Conservation (phyloP, 345 rosid species). For the Geranium rotundifolium region DNA sequence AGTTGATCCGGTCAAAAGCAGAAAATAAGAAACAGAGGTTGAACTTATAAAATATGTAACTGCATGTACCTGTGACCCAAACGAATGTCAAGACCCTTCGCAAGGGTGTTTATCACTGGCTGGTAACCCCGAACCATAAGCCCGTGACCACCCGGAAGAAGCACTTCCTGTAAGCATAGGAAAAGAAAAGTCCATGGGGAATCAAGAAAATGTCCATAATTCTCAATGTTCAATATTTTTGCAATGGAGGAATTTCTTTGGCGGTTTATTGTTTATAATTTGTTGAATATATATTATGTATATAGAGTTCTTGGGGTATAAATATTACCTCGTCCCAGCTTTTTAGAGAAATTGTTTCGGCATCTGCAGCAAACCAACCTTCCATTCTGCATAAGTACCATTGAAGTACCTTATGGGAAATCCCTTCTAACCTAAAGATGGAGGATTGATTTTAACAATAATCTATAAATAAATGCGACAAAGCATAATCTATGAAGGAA, state of each 20-base stretch:
- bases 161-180: conserved; percentile 49
- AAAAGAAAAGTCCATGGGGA: neutral
- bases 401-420: conserved; percentile 71
- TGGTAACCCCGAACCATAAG: conserved; percentile 97
- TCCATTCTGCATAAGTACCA: conserved; percentile 99
- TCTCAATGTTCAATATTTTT: neutral
- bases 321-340: conserved; percentile 77
- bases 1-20: conserved; percentile 3
- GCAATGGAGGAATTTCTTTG: neutral
- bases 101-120: conserved; percentile 88
- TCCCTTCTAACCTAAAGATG: conserved; percentile 58
- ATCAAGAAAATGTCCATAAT: neutral
- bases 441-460: conserved; percentile 7
- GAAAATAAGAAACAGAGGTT: neutral
- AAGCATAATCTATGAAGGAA: neutral
- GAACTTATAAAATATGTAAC: neutral
- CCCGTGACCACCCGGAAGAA: conserved; percentile 94
- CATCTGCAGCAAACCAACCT: conserved; percentile 99
- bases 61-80: conserved; percentile 56
- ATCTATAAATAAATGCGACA: neutral
- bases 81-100: conserved; percentile 86
- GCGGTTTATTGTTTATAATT: too few relatives aligned
- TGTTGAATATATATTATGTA: neutral
- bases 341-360: conserved; percentile 77
- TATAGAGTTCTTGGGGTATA: neutral